Percentiles rank a stretch among this genome's conserved stretches.
phyloP scores from a whole-genome alignment of 306 rosid species.

The Quercus cerris region DNA sequence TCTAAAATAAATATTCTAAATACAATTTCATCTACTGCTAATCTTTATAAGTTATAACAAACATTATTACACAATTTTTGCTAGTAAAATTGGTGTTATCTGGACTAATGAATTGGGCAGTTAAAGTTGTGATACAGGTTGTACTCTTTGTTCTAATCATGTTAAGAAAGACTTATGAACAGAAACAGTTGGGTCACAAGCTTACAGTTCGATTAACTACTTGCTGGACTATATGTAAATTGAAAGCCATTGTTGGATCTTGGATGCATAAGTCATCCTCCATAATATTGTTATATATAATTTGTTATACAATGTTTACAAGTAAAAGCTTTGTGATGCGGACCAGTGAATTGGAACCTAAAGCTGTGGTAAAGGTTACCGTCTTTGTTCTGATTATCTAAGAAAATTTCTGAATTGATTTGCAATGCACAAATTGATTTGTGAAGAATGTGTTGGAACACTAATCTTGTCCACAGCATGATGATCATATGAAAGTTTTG shows the following conservation, averaged over 20 bases:
- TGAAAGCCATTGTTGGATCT: constrained; percentile 39
- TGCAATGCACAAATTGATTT: not conserved
- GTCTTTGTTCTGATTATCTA: constrained; percentile 9
- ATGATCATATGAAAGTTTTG: not conserved
- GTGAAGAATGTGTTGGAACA: not conserved
- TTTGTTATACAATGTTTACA: constrained; percentile 19
- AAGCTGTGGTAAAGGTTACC: constrained; percentile 23
- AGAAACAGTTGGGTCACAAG: constrained; percentile 55
- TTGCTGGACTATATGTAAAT: constrained; percentile 46
- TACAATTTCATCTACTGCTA: constrained; percentile 41
- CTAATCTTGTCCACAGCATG: not conserved
- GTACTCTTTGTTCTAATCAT: constrained; percentile 55
- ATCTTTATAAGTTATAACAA: constrained; percentile 28
- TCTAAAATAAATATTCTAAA: constrained; percentile 62
- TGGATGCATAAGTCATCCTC: constrained; percentile 41
- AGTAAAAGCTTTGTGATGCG: constrained; percentile 18
- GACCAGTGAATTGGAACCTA: constrained; percentile 20
- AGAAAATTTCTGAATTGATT: constrained; percentile 2
- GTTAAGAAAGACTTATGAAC: constrained; percentile 65
- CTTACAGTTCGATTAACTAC: constrained; percentile 41
- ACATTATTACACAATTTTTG: constrained; percentile 26
- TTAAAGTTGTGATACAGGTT: constrained; percentile 85
- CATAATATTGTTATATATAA: constrained; percentile 16
- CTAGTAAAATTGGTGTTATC: constrained; percentile 42
- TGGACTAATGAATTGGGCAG: constrained; percentile 69